Evolutionary conservation across 371 early-diverging fungal genomes (phyloP).

Genomic region (Rhizopus sp.): DNA sequence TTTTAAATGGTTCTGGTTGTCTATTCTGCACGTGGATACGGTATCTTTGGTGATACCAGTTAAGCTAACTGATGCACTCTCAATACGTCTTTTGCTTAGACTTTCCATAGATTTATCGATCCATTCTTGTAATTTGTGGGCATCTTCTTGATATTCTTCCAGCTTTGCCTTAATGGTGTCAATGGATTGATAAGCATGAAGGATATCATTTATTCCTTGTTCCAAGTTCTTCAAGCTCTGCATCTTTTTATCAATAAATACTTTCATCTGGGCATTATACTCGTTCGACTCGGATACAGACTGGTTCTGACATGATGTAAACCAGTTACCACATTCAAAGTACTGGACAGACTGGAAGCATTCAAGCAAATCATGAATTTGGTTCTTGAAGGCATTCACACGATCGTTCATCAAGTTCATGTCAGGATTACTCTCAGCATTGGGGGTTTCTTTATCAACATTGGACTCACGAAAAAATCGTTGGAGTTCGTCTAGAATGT

Average conservation of each 20-base stretch:
- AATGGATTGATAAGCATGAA: conserved; percentile 16
- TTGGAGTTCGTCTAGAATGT: conserved; percentile 26
- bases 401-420: conserved; percentile 3
- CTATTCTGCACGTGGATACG: background rate
- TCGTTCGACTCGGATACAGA: conserved; percentile 13
- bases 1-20: background rate
- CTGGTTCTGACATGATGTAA: conserved; percentile 15
- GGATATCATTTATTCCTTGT: conserved; percentile 6
- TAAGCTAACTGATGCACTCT: conserved; percentile 8
- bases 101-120: conserved; percentile 11
- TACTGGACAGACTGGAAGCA: conserved; percentile 2
- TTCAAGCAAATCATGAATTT: conserved; percentile 4
- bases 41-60: background rate
- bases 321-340: conserved; percentile 18
- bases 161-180: conserved; percentile 17
- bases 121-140: conserved; percentile 12
- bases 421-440: background rate
- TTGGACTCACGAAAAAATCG: conserved; percentile 15
- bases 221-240: conserved; percentile 14
- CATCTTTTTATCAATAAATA: conserved; percentile 15
- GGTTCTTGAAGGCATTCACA: background rate
- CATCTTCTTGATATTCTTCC: conserved; percentile 10
- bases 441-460: background rate
- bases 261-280: conserved; percentile 21
- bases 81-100: conserved; percentile 14